Conservation (phyloP, 179 eudicot genomes). For the Silene vulgaris region DNA sequence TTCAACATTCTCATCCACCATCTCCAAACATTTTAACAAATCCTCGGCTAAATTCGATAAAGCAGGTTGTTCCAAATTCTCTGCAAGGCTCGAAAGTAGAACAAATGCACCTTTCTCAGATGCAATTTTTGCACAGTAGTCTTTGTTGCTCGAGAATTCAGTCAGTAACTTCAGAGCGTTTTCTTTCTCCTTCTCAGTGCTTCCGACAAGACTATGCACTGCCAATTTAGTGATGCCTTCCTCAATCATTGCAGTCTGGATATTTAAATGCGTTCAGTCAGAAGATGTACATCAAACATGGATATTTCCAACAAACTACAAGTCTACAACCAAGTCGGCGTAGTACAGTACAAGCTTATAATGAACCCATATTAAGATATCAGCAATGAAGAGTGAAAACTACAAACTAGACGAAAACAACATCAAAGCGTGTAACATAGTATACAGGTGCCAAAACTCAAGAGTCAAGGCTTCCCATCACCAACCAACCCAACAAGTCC, state of each 20-base stretch:
- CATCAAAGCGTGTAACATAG: background rate
- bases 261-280: slow-evolving; percentile 16
- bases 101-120: slow-evolving; percentile 69
- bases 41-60: slow-evolving; percentile 56
- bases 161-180: slow-evolving; percentile 50
- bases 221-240: slow-evolving; percentile 57
- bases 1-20: slow-evolving; percentile 47
- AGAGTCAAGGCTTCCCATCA: background rate
- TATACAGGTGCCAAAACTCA: background rate
- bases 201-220: slow-evolving; percentile 50
- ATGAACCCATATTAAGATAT: background rate
- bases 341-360: background rate
- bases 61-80: slow-evolving; percentile 49
- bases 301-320: background rate
- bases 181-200: slow-evolving; percentile 52
- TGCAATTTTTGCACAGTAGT: slow-evolving; percentile 49
- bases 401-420: too few relatives aligned
- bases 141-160: slow-evolving; percentile 44
- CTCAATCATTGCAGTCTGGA: slow-evolving; percentile 48
- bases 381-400: too few relatives aligned
- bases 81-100: slow-evolving; percentile 60
- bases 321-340: too few relatives aligned
- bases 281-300: slow-evolving; percentile 6
- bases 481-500: background rate
- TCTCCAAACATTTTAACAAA: slow-evolving; percentile 43